Percentiles rank a stretch among this genome's conserved stretches.
Conservation (phyloP, 768 basidiomycete species). For the Podaxis sp. region DNA sequence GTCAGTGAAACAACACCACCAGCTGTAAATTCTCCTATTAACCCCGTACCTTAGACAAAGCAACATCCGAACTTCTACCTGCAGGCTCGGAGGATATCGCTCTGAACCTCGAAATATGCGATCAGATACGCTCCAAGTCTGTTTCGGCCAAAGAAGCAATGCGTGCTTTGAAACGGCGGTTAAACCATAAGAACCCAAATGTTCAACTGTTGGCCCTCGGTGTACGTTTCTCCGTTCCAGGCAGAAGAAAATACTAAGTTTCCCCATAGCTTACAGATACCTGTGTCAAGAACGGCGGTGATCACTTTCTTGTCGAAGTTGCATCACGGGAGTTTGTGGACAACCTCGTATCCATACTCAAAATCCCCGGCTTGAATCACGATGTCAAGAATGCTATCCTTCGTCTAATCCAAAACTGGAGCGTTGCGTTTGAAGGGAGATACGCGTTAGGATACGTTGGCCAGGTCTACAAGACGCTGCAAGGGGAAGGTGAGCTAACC, state of each 20-base stretch:
- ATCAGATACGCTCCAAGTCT: slow-evolving; percentile 91
- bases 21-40: slow-evolving; percentile 6
- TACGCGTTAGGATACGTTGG: slow-evolving; percentile 66
- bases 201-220: slow-evolving; percentile 85
- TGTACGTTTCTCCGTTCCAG: slow-evolving; percentile 44
- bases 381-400: slow-evolving; percentile 82
- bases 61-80: slow-evolving; percentile 87
- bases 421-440: slow-evolving; percentile 83
- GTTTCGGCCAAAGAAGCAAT: slow-evolving; percentile 83
- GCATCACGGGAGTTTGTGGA: slow-evolving; percentile 92
- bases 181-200: slow-evolving; percentile 94
- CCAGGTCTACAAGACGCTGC: slow-evolving; percentile 75
- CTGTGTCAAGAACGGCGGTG: slow-evolving; percentile 96
- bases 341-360: slow-evolving; percentile 86
- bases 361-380: slow-evolving; percentile 67
- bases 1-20: slow-evolving; percentile 36
- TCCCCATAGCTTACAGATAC: slow-evolving; percentile 71
- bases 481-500: slow-evolving; percentile 62
- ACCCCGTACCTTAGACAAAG: slow-evolving; percentile 60
- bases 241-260: background rate
- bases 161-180: slow-evolving; percentile 79
- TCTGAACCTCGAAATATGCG: slow-evolving; percentile 91
- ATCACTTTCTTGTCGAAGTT: slow-evolving; percentile 80
- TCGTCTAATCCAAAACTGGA: slow-evolving; percentile 89
- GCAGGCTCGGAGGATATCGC: slow-evolving; percentile 87